These are phyloP conservation scores for Lachancea sp. DNA, from an alignment of 805 yeast species.

Conservation along the genomic window DNA sequence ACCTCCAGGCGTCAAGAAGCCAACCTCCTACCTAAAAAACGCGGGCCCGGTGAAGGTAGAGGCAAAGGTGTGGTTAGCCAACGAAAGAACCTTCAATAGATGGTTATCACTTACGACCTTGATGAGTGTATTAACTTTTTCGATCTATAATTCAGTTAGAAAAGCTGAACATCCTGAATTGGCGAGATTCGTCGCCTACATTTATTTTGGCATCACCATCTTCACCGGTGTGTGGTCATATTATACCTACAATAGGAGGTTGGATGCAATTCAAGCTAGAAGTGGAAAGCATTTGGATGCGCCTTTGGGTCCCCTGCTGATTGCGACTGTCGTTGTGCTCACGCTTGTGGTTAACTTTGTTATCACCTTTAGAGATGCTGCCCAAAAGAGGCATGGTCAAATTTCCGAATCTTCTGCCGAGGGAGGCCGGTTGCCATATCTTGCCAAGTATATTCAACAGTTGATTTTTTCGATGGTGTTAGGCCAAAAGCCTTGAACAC, in stretches of 20 bases:
- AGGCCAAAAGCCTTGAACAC: neutral
- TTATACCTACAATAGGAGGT: slow-evolving; percentile 61
- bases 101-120: slow-evolving; percentile 90
- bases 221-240: slow-evolving; percentile 91
- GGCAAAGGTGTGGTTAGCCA: slow-evolving; percentile 97
- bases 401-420: neutral
- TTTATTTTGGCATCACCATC: slow-evolving; percentile 72
- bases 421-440: neutral
- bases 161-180: slow-evolving; percentile 55
- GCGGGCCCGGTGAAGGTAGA: slow-evolving; percentile 91
- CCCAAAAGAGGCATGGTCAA: slow-evolving; percentile 12
- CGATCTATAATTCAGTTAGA: slow-evolving; percentile 70
- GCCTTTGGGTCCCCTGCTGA: slow-evolving; percentile 78
- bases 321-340: slow-evolving; percentile 60
- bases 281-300: slow-evolving; percentile 86
- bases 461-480: slow-evolving; percentile 6
- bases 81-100: slow-evolving; percentile 92
- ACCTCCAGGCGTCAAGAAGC: slow-evolving; percentile 87
- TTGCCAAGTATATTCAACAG: neutral
- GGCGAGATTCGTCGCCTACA: slow-evolving; percentile 67
- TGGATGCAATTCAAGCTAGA: slow-evolving; percentile 68
- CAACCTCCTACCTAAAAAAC: slow-evolving; percentile 71
- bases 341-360: slow-evolving; percentile 69
- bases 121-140: slow-evolving; percentile 76
- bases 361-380: slow-evolving; percentile 49